Base-by-base conservation (phyloP, 2,329 filamentous ascomycete species). In the Apiospora hydei region DNA sequence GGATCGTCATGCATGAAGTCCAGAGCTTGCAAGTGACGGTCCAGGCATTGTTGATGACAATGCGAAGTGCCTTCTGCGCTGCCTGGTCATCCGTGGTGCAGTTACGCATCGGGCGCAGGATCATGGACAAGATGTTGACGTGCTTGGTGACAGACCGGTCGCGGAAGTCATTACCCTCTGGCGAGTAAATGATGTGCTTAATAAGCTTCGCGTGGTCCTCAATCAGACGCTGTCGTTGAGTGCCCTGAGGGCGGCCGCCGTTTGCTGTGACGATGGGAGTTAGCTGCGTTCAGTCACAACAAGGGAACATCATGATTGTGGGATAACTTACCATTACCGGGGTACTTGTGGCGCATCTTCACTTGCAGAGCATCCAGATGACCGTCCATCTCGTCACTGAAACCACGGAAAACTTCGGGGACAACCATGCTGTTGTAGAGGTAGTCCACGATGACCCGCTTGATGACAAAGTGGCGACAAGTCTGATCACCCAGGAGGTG, bases 131-230 rank as follows among this genome's bases (percentile, higher is more conserved):
- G 47, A 79, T 73, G 21, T 69, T 69, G 0, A 76, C 71, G 46
- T 81, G 78, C 3, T 73, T 75, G 1, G 77, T 72, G 1, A 80
- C 73, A 0, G 73, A 73, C 0, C 72, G 69, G 3, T 70, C 24
- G n/a, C 76, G 75, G 75, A 79, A 81, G 10, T 71, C 47, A 0
- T 46, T 24, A 8, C 74, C 71, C 0, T 71, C 70, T 0, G 47
- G 41, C 2, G 72, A 53, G n/a, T 72, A 53, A 5, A 77, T 67
- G 14, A 78, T 77, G 67, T 75, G 70, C 18, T 71, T 67, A 69
- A 80, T 76, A 16, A 81, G 71, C 13, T 74, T 76, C 1, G 80
- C 76, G 46, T 81, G 80, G 47, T 81, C 79, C 10, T 79, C 74
- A n/a, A 81, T 76, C 5, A 79, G 72, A 3, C 74, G 73, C 69